Evolutionary conservation across 2,329 filamentous ascomycete species (phyloP).

Genomic region (Diaporthe longicolla): DNA sequence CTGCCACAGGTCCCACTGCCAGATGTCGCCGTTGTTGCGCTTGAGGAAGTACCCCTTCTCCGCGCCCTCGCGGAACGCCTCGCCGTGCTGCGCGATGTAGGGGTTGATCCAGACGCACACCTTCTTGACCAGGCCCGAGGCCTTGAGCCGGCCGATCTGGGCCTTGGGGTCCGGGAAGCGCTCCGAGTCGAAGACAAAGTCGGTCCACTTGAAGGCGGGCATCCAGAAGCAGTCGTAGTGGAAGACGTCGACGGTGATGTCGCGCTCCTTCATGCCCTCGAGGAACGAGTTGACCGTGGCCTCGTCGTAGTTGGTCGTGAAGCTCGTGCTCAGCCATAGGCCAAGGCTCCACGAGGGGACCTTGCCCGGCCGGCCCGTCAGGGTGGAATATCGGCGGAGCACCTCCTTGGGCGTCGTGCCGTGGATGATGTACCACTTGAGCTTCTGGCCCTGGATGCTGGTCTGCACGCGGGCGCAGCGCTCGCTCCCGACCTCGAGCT

Average conservation of each 20-base stretch:
- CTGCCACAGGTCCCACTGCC: conserved; percentile 85
- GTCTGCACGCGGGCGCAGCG: conserved; percentile 79
- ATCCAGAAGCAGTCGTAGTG: conserved; percentile 87
- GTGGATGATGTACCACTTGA: conserved; percentile 83
- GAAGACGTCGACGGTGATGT: conserved; percentile 78
- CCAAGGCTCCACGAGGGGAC: conserved; percentile 83
- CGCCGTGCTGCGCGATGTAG: conserved; percentile 79
- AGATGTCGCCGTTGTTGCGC: conserved; percentile 77
- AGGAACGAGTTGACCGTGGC: conserved; percentile 77
- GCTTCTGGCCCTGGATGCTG: conserved; percentile 75
- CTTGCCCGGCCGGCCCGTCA: conserved; percentile 75
- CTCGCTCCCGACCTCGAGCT: conserved; percentile 82
- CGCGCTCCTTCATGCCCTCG: conserved; percentile 75
- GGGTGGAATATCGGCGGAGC: conserved; percentile 73
- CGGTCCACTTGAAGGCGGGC: conserved; percentile 81
- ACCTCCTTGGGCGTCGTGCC: conserved; percentile 81
- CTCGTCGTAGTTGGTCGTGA: conserved; percentile 81
- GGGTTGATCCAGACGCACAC: conserved; percentile 85
- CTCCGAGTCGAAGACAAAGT: conserved; percentile 78
- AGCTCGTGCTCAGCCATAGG: conserved; percentile 82
- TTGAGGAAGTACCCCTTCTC: conserved; percentile 79
- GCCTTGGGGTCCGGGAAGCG: conserved; percentile 78
- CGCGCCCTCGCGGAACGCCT: conserved; percentile 74
- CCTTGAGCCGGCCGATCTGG: conserved; percentile 75
- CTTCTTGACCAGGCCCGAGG: conserved; percentile 71